Evolutionary conservation across 371 early-diverging fungal species (phyloP).

Genomic region (Circinella umbellata): DNA sequence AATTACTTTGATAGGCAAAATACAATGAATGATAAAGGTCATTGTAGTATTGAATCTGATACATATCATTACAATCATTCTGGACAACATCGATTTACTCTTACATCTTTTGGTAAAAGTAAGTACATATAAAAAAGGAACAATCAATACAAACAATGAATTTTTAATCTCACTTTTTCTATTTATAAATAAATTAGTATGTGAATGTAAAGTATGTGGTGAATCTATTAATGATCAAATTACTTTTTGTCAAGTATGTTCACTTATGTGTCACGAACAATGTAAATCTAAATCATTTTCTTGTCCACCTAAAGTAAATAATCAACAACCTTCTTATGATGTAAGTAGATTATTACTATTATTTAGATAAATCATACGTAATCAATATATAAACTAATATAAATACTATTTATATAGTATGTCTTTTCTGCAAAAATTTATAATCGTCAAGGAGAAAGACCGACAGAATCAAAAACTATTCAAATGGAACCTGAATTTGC

Average conservation of each 20-base stretch:
- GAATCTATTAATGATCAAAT: slow-evolving; percentile 28
- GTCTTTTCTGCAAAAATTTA: slow-evolving; percentile 39
- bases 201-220: slow-evolving; percentile 48
- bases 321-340: slow-evolving; percentile 40
- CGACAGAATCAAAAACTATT: neutral
- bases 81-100: slow-evolving; percentile 13
- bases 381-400: too few species aligned
- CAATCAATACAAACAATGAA: neutral
- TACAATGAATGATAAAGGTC: neutral
- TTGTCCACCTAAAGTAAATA: slow-evolving; percentile 38
- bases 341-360: slow-evolving; percentile 18
- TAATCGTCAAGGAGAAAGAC: slow-evolving; percentile 20
- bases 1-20: neutral
- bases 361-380: too few species aligned
- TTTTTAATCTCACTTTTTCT: neutral
- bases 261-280: slow-evolving; percentile 43
- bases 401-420: slow-evolving; percentile 12
- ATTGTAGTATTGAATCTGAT: neutral
- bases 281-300: slow-evolving; percentile 31
- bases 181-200: slow-evolving; percentile 20
- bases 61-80: neutral
- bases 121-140: neutral
- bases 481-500: slow-evolving; percentile 21
- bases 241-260: slow-evolving; percentile 49
- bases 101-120: slow-evolving; percentile 14